Base-by-base conservation (phyloP, 2,329 filamentous ascomycete species). In the Hypocreales sp. region DNA sequence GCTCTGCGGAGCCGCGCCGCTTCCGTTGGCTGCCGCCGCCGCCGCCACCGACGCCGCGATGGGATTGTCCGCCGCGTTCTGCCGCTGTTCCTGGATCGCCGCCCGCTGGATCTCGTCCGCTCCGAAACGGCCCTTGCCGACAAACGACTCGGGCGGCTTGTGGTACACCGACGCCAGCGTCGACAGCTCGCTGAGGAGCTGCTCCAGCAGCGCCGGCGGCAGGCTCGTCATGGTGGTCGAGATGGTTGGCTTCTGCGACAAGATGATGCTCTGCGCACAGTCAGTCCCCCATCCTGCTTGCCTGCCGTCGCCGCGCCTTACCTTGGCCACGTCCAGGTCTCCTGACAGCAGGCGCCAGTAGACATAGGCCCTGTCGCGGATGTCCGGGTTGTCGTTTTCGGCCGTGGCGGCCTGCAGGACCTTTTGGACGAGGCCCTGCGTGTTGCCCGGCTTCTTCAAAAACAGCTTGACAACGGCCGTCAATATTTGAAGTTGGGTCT, bases 381-480 rank as follows among this genome's bases (percentile, higher is more conserved):
- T 92, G 56, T 98, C 90, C 1, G 90, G 87, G 48, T 98, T 98
- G 51, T 98, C 90, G 45, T 86, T 93, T 45, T 95, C 86, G 22
- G 79, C 79, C 7, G 90, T 98, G 17, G 90, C 87, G 20, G 77
- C 69, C 53, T 95, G 86, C 15, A 98, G 67, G 11, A 98, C 86
- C 50, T 92, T 93, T 46, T 94, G 86, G 2, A 98, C 87, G 3
- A 98, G 63, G 1, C 72, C 73, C 56, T 95, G 87, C 30, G 80
- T 87, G 47, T 80, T 84, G 44, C 90, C 79, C 3, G 90, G 90
- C 55, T 93, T 92, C 58, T 98, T 95, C 38, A 98, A 56, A 64
- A 95, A 98, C 18, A 98, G 67, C 53, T 98, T 98, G 31, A 98
- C 87, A 5, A 94, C 86, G 2, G 90, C 86, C 7, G 90, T 98